Base-by-base conservation (phyloP, 1,284 basidiomycete genomes). In the Puccinia polysora region DNA sequence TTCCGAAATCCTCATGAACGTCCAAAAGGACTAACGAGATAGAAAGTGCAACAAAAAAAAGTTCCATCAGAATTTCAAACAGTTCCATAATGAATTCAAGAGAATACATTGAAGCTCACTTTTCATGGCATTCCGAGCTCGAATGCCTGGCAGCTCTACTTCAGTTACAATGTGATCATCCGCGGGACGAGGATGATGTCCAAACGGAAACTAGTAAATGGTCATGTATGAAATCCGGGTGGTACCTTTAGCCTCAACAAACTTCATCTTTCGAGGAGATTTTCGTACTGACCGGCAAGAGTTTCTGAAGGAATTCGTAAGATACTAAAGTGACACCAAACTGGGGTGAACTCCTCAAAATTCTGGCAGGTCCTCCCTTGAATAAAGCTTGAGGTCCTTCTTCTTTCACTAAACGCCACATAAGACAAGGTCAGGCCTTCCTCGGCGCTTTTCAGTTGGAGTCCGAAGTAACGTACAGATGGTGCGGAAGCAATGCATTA, bases 261-360 rank as follows among this genome's bases (percentile, higher is more conserved):
- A 43, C 38, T 34, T n/a, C 25, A 1, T 30, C 32, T 8, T 4
- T 53, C 32, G 52, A 30, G 58, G 15, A 7, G n/a, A n/a, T 28
- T 15, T 38, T 43, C 75, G 75, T 70, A 52, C 52, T 68, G 65
- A 74, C 34, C 90, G 91, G 79, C 88, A 81, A 69, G 81, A 74
- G 78, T 86, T 86, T 83, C 88, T 87, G 77, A 89, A 85, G 81
- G 79, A 88, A 86, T 79, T 92, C 90, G 81, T 91, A 91, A 43
- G 87, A 88, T 74, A 96, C 87, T 32, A 98, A 84, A 25, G 95
- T 98, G 76, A 94, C 96, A 65, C 91, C 91, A 79, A 94, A 95
- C 79, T 91, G 89, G 20, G 82, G 82, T 25, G 78, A 79, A 65
- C 89, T 91, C 76, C 94, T 85, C 73, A 96, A 82, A 62, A 97